Evolutionary conservation across 305 asterid genomes (phyloP).

Genomic region (Solanum chacoense): DNA sequence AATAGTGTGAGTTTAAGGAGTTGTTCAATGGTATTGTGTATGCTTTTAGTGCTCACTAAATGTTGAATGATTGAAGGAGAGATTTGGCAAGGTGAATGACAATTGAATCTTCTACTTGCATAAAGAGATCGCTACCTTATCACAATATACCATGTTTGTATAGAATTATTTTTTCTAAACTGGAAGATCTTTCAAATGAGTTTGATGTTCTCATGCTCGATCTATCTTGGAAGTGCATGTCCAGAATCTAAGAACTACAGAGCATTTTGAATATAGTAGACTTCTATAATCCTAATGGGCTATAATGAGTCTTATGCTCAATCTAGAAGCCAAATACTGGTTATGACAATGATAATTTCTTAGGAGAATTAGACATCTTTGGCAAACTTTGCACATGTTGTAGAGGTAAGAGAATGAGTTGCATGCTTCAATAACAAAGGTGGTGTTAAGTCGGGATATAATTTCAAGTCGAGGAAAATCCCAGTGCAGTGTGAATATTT

Average conservation of each 20-base stretch:
- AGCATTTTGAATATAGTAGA: not conserved
- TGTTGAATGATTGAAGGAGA: not conserved
- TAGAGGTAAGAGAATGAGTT: not conserved
- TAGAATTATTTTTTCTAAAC: not conserved
- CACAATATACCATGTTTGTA: not conserved
- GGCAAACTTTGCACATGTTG: not conserved
- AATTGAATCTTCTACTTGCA: not conserved
- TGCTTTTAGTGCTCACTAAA: not conserved
- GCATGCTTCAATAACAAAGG: not conserved
- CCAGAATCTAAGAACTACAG: not conserved
- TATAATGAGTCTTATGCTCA: not conserved
- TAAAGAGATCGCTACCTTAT: not conserved
- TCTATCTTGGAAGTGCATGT: not conserved
- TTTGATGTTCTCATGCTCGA: not conserved
- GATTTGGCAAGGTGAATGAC: not conserved
- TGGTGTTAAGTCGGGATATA: not conserved
- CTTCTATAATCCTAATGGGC: not conserved
- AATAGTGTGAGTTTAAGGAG: not conserved
- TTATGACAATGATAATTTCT: not conserved
- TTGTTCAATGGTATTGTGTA: not conserved
- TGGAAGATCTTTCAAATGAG: not conserved
- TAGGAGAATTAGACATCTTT: not conserved
- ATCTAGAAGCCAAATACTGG: not conserved
- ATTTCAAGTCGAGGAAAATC: not conserved
- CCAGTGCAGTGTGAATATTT: not conserved